A percentile compares a stretch with the other conserved stretches of the same genome.
Conservation (phyloP, 352 stramenopile genomes). For the Phytopythium delawarense region DNA sequence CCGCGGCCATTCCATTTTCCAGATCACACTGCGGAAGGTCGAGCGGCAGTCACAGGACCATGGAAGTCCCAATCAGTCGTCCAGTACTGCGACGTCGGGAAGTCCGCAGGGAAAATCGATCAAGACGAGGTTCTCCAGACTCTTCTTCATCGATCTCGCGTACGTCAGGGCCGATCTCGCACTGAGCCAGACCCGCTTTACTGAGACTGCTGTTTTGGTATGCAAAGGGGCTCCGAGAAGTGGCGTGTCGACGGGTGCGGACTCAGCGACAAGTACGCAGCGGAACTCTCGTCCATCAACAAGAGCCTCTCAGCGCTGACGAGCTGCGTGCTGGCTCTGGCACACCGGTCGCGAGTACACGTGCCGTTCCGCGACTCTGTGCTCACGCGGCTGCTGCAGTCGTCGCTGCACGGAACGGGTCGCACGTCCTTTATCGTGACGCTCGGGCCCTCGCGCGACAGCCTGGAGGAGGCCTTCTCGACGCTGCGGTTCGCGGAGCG, state of each 20-base stretch:
- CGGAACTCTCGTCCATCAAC: constrained; percentile 64
- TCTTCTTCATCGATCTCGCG: constrained; percentile 78
- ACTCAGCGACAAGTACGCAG: constrained; percentile 54
- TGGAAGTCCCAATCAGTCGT: neutral
- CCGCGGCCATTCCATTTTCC: constrained; percentile 68
- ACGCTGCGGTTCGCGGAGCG: constrained; percentile 70
- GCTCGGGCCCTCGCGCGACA: constrained; percentile 46
- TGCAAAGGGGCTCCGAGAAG: constrained; percentile 55
- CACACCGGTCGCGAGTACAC: constrained; percentile 46
- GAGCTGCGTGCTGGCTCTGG: constrained; percentile 72
- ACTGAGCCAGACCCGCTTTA: neutral
- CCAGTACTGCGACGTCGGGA: constrained; percentile 1
- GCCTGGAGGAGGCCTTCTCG: constrained; percentile 63
- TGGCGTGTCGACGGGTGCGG: constrained; percentile 57
- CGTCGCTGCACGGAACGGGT: constrained; percentile 48
- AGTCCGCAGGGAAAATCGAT: constrained; percentile 2
- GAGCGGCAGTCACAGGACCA: constrained; percentile 5
- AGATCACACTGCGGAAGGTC: constrained; percentile 54
- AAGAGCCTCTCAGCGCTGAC: constrained; percentile 70
- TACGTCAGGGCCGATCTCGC: constrained; percentile 12
- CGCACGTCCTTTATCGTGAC: constrained; percentile 66
- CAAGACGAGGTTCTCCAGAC: constrained; percentile 40
- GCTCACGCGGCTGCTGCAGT: constrained; percentile 62
- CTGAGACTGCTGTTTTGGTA: neutral
- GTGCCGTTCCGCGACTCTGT: constrained; percentile 67